A percentile compares a stretch with the other conserved stretches of the same genome.
Evolutionary conservation across 768 basidiomycete species (phyloP).

Genomic region (Phaeotremella fagi): DNA sequence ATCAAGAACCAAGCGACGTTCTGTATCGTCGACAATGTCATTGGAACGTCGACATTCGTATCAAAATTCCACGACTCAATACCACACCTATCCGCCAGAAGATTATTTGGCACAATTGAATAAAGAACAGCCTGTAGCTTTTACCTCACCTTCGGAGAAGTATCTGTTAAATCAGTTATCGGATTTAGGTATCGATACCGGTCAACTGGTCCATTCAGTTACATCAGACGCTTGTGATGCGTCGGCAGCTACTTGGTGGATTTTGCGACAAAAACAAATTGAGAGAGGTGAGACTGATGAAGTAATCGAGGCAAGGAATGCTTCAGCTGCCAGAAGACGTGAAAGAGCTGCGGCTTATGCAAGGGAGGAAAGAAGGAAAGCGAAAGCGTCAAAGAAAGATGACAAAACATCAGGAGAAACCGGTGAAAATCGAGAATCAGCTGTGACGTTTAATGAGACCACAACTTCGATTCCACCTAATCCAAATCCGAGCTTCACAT

Average conservation of each 20-base stretch:
- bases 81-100: conserved; percentile 48
- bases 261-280: conserved; percentile 61
- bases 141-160: conserved; percentile 76
- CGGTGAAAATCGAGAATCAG: neutral
- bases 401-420: neutral
- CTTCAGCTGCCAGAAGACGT: conserved; percentile 23
- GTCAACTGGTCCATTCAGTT: conserved; percentile 92
- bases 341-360: conserved; percentile 25
- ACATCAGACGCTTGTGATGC: conserved; percentile 87
- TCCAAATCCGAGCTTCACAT: conserved; percentile 7
- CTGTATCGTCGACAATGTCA: conserved; percentile 74
- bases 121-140: conserved; percentile 62
- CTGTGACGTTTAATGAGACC: conserved; percentile 17
- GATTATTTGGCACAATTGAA: conserved; percentile 49
- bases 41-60: conserved; percentile 39
- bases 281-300: conserved; percentile 63
- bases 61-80: conserved; percentile 55
- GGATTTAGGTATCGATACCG: conserved; percentile 79
- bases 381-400: conserved; percentile 3
- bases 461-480: conserved; percentile 8
- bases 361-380: conserved; percentile 26
- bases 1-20: conserved; percentile 89
- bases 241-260: conserved; percentile 92
- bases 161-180: conserved; percentile 71
- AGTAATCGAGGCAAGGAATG: conserved; percentile 22